A percentile compares a stretch with the other conserved stretches of the same genome.
phyloP scores from a whole-genome alignment of 2,329 filamentous ascomycete species.

The Raffaelea deltoideospora region DNA sequence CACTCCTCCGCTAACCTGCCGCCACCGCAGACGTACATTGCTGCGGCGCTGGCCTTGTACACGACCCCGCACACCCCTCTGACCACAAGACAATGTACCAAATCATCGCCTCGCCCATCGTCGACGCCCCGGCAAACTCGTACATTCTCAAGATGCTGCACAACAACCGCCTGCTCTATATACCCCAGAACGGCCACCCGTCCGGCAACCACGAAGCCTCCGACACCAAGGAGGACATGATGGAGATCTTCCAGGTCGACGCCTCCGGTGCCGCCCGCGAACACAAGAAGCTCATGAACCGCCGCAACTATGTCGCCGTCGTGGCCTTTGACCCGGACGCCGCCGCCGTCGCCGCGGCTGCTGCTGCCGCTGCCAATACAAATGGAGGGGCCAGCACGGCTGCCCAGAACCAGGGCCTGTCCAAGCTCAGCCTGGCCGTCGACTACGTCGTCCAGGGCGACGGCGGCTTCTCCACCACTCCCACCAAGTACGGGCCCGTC shows the following conservation, averaged over 20 bases:
- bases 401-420: conserved; percentile 25
- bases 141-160: conserved; percentile 94
- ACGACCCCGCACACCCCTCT: conserved; percentile 78
- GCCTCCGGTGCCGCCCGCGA: conserved; percentile 72
- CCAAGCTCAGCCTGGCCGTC: conserved; percentile 71
- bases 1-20: background rate
- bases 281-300: conserved; percentile 81
- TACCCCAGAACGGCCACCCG: conserved; percentile 73
- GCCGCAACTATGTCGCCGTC: conserved; percentile 82
- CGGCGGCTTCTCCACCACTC: conserved; percentile 47
- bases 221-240: conserved; percentile 99
- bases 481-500: conserved; percentile 93
- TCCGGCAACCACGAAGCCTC: conserved; percentile 58
- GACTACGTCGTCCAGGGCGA: conserved; percentile 97
- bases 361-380: too few species aligned
- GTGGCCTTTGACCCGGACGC: conserved; percentile 88
- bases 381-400: conserved; percentile 13
- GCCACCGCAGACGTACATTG: conserved; percentile 55
- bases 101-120: conserved; percentile 74
- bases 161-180: conserved; percentile 81
- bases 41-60: conserved; percentile 81
- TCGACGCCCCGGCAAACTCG: conserved; percentile 69
- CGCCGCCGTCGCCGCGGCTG: conserved; percentile 25
- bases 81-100: conserved; percentile 99
- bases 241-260: conserved; percentile 97